Evolutionary conservation across 139 green algal genomes (phyloP).

Genomic region (Chlamydomonas sphaeroides): DNA sequence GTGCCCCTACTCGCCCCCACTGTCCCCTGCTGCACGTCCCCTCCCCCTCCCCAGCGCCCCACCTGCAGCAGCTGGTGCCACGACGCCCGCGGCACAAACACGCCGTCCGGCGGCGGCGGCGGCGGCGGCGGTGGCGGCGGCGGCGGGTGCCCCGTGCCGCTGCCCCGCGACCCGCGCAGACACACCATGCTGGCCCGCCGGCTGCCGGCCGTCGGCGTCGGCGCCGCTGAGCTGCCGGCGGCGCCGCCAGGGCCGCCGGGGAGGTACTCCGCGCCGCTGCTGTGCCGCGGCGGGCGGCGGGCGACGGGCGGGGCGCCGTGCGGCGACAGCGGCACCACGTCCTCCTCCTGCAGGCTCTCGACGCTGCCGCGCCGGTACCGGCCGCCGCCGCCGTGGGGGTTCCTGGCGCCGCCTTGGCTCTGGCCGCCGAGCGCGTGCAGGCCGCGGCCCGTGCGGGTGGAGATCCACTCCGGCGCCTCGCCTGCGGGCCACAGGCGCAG

Average conservation of each 20-base stretch:
- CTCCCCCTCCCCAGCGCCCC: too few relatives aligned
- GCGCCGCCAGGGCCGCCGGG: neutral
- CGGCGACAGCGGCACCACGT: slow-evolving; percentile 2
- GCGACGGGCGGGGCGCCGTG: neutral
- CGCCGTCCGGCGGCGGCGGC: slow-evolving; percentile 2
- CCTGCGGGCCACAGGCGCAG: too few relatives aligned
- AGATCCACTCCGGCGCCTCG: neutral
- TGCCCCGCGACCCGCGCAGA: too few relatives aligned
- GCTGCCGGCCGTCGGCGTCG: neutral
- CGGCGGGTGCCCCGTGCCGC: neutral
- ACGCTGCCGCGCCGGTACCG: neutral
- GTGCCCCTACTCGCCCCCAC: too few relatives aligned
- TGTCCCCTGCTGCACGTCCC: too few relatives aligned
- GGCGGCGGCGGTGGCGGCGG: neutral
- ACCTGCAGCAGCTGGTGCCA: slow-evolving; percentile 32
- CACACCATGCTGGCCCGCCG: neutral
- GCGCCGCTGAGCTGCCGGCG: neutral
- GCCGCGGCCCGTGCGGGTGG: neutral
- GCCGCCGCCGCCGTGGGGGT: too few relatives aligned
- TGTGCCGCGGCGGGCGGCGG: too few relatives aligned
- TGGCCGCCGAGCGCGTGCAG: too few relatives aligned
- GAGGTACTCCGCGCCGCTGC: neutral
- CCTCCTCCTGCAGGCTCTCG: neutral
- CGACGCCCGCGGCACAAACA: slow-evolving; percentile 14
- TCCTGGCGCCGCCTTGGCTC: too few relatives aligned